Conservation (phyloP, 768 basidiomycete species). For the Termitomyces sp. region DNA sequence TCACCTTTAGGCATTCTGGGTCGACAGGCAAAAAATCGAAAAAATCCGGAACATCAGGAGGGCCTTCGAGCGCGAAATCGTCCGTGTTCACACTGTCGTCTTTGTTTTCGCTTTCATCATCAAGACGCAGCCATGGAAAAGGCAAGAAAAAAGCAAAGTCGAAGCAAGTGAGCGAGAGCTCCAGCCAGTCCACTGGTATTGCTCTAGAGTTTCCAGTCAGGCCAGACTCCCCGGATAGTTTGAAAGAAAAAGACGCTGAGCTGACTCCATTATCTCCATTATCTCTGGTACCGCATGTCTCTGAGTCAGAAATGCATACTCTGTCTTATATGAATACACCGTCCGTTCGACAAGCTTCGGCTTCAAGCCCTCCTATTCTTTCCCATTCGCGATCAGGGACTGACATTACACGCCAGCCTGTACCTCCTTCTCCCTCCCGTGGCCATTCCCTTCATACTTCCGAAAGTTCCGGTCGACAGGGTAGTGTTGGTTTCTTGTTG, state of each 20-base stretch:
- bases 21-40: slow-evolving; percentile 18
- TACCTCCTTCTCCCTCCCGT: slow-evolving; percentile 23
- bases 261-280: slow-evolving; percentile 10
- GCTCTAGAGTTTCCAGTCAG: slow-evolving; percentile 29
- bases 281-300: not conserved
- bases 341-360: slow-evolving; percentile 6
- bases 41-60: slow-evolving; percentile 7
- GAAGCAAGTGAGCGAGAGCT: slow-evolving; percentile 22
- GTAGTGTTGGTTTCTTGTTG: slow-evolving; percentile 17
- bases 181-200: slow-evolving; percentile 28
- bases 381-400: slow-evolving; percentile 26
- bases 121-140: slow-evolving; percentile 25
- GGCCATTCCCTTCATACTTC: slow-evolving; percentile 17
- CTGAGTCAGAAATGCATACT: slow-evolving; percentile 14
- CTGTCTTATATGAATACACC: slow-evolving; percentile 23
- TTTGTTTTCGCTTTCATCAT: slow-evolving; percentile 17
- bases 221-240: slow-evolving; percentile 20
- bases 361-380: slow-evolving; percentile 20
- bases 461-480: slow-evolving; percentile 10
- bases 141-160: slow-evolving; percentile 30
- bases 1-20: slow-evolving; percentile 38
- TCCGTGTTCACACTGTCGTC: slow-evolving; percentile 20
- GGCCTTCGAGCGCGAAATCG: slow-evolving; percentile 19
- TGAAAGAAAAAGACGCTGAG: slow-evolving; percentile 16
- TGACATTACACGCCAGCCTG: slow-evolving; percentile 10